phyloP scores from a whole-genome alignment of 257 asterid genomes.

The Salvia miltiorrhiza region DNA sequence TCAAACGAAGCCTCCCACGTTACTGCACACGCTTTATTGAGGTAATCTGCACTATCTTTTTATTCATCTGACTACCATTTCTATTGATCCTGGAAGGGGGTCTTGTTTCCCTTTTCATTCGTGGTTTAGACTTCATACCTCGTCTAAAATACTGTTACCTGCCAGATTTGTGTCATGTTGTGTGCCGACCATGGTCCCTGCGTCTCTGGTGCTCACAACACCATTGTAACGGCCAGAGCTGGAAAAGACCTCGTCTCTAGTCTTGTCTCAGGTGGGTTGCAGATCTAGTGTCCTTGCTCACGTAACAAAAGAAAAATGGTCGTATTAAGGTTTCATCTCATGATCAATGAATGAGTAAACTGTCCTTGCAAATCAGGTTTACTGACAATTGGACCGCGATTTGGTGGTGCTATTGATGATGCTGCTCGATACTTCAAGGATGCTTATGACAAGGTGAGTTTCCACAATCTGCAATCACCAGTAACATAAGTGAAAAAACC shows the following conservation, averaged over 20 bases:
- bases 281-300: no score
- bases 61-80: not conserved
- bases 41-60: conserved; percentile 37
- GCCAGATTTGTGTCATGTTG: conserved; percentile 92
- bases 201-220: conserved; percentile 99
- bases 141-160: conserved; percentile 16
- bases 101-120: not conserved
- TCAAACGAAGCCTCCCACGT: conserved; percentile 97
- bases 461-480: conserved; percentile 12
- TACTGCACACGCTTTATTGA: conserved; percentile 96
- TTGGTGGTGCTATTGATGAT: conserved; percentile 99
- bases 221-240: conserved; percentile 97
- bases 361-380: conserved; percentile 59
- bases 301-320: not conserved
- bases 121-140: not conserved
- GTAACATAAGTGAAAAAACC: no score
- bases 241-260: conserved; percentile 97
- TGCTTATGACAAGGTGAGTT: conserved; percentile 84
- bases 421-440: conserved; percentile 99
- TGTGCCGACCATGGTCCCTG: conserved; percentile 99
- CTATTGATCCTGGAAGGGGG: not conserved
- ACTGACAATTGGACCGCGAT: conserved; percentile 96
- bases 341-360: conserved; percentile 11
- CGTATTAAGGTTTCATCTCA: conserved; percentile 8
- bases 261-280: conserved; percentile 81